Conservation (phyloP, 1,139 yeast genomes). For the Blastobotrys apis region DNA sequence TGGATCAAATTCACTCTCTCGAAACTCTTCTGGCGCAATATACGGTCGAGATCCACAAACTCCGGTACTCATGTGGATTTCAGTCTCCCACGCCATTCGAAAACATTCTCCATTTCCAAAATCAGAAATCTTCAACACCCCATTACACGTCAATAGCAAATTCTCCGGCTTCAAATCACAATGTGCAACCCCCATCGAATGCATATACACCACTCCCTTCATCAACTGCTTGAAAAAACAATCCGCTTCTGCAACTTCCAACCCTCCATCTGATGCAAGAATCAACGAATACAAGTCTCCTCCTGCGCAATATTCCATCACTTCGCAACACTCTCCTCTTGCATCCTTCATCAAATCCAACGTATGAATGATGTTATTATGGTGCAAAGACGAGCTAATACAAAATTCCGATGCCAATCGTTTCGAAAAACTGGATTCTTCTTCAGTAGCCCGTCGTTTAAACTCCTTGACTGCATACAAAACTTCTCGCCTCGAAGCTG, state of each 20-base stretch:
- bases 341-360: slow-evolving; percentile 85
- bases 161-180: slow-evolving; percentile 95
- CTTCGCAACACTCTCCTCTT: slow-evolving; percentile 90
- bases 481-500: slow-evolving; percentile 42
- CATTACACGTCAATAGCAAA: slow-evolving; percentile 70
- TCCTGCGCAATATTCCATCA: slow-evolving; percentile 94
- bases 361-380: slow-evolving; percentile 76
- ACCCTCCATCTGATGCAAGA: slow-evolving; percentile 69
- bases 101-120: slow-evolving; percentile 96
- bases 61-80: slow-evolving; percentile 77
- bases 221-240: slow-evolving; percentile 91
- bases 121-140: slow-evolving; percentile 83
- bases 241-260: slow-evolving; percentile 86
- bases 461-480: slow-evolving; percentile 84
- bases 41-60: slow-evolving; percentile 91
- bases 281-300: slow-evolving; percentile 89
- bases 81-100: slow-evolving; percentile 94
- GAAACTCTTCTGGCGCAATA: slow-evolving; percentile 93
- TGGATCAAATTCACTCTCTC: slow-evolving; percentile 74
- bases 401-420: slow-evolving; percentile 82
- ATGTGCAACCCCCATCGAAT: slow-evolving; percentile 95
- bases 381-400: slow-evolving; percentile 75
- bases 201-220: slow-evolving; percentile 92
- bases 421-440: slow-evolving; percentile 56
- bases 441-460: slow-evolving; percentile 52